A percentile compares a stretch with the other conserved stretches of the same genome.
phyloP scores from a whole-genome alignment of 768 basidiomycete species.

The Mrakia blollopis region DNA sequence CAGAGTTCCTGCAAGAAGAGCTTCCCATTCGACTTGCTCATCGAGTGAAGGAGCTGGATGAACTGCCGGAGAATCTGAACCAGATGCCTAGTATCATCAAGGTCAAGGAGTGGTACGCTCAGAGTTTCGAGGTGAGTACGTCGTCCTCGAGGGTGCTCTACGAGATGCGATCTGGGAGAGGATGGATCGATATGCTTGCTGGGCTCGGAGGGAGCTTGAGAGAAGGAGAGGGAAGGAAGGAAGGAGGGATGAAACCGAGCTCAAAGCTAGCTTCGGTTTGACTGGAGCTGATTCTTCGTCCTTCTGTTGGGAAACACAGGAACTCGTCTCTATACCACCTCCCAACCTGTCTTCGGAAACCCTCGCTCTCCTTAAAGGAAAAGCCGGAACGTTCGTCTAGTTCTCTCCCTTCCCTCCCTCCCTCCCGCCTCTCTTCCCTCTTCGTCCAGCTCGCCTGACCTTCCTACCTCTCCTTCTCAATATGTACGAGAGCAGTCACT shows the following conservation, averaged over 20 bases:
- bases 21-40: slow-evolving; percentile 71
- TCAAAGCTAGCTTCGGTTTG: background rate
- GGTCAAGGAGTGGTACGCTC: slow-evolving; percentile 97
- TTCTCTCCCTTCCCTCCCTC: slow-evolving; percentile 27
- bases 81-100: slow-evolving; percentile 88
- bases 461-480: slow-evolving; percentile 23
- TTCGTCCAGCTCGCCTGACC: background rate
- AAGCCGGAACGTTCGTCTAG: slow-evolving; percentile 37
- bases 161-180: no score
- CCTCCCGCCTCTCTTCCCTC: slow-evolving; percentile 41
- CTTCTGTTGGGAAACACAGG: slow-evolving; percentile 51
- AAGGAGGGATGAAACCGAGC: no score
- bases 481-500: slow-evolving; percentile 46
- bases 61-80: slow-evolving; percentile 83
- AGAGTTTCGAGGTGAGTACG: slow-evolving; percentile 82
- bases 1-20: slow-evolving; percentile 15
- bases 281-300: background rate
- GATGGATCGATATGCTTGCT: no score
- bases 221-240: no score
- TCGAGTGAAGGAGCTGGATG: slow-evolving; percentile 90
- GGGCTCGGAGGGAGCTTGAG: no score
- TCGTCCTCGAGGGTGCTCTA: background rate
- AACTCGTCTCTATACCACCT: slow-evolving; percentile 78
- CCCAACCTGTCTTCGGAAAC: slow-evolving; percentile 65
- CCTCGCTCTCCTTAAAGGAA: slow-evolving; percentile 52